phyloP scores from a whole-genome alignment of 805 yeast genomes.

The Pichia deserticola region DNA sequence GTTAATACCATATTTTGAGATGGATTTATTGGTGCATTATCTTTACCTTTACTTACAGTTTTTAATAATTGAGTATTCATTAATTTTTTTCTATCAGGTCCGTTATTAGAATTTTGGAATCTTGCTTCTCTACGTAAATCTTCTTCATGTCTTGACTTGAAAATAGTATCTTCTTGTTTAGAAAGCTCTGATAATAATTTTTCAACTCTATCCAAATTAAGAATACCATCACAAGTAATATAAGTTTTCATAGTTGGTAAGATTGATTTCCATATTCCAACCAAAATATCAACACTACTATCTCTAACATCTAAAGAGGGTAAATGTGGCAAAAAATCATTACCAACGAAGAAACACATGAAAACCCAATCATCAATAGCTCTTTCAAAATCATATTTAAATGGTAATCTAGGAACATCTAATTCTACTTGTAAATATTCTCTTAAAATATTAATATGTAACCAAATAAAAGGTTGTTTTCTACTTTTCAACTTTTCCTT shows the following conservation, averaged over 20 bases:
- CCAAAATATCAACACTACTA: slow-evolving; percentile 78
- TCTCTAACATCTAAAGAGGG: slow-evolving; percentile 94
- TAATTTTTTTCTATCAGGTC: slow-evolving; percentile 38
- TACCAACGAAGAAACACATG: slow-evolving; percentile 97
- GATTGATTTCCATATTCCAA: slow-evolving; percentile 73
- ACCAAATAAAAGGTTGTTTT: slow-evolving; percentile 87
- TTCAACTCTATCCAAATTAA: slow-evolving; percentile 73
- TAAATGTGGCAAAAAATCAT: slow-evolving; percentile 94
- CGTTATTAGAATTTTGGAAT: slow-evolving; percentile 48
- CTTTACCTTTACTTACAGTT: slow-evolving; percentile 65
- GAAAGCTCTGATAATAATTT: slow-evolving; percentile 58
- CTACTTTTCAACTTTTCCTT: slow-evolving; percentile 36
- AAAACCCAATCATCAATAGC: slow-evolving; percentile 99
- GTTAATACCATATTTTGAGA: slow-evolving; percentile 68
- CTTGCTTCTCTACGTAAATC: slow-evolving; percentile 66
- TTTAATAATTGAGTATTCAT: slow-evolving; percentile 38
- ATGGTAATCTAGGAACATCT: slow-evolving; percentile 57
- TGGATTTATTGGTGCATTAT: slow-evolving; percentile 66
- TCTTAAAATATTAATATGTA: slow-evolving; percentile 78
- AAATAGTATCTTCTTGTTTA: slow-evolving; percentile 68
- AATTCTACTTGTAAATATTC: slow-evolving; percentile 85
- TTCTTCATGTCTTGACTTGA: slow-evolving; percentile 57
- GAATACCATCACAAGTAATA: slow-evolving; percentile 83
- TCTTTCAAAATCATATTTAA: slow-evolving; percentile 81
- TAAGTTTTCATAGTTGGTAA: slow-evolving; percentile 65